Evolutionary conservation across 768 basidiomycete genomes (phyloP).

Genomic region (Psilocybe tampanensis): DNA sequence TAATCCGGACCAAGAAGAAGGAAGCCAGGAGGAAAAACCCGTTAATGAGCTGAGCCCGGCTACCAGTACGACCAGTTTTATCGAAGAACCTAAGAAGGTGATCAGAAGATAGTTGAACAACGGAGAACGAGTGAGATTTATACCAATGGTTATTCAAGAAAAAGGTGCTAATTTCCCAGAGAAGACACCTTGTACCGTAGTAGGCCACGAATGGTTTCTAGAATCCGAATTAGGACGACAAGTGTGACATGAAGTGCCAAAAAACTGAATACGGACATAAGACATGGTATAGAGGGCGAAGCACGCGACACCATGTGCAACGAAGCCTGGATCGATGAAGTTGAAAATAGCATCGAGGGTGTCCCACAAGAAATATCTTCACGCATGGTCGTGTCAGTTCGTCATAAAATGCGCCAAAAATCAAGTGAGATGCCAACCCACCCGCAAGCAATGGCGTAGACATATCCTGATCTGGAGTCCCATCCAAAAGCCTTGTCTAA

Average conservation of each 20-base stretch:
- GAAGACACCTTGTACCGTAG: conserved; percentile 73
- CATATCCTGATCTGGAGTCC: conserved; percentile 55
- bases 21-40: conserved; percentile 64
- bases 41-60: conserved; percentile 68
- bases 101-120: neutral
- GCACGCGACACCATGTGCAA: conserved; percentile 77
- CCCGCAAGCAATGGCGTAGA: conserved; percentile 75
- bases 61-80: conserved; percentile 73
- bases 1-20: conserved; percentile 72
- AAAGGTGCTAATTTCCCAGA: conserved; percentile 87
- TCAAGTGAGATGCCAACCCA: conserved; percentile 30
- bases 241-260: neutral
- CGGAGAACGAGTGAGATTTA: conserved; percentile 12
- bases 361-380: conserved; percentile 86
- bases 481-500: conserved; percentile 80
- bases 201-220: conserved; percentile 80
- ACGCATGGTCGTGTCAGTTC: neutral
- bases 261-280: conserved; percentile 53
- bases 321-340: conserved; percentile 72
- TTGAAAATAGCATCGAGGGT: conserved; percentile 68
- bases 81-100: conserved; percentile 63
- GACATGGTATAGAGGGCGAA: conserved; percentile 63
- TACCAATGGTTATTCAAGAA: conserved; percentile 91
- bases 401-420: neutral
- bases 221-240: neutral